These are phyloP conservation scores for Medicago arabica DNA, from an alignment of 306 rosid genomes.

Conservation along the genomic window DNA sequence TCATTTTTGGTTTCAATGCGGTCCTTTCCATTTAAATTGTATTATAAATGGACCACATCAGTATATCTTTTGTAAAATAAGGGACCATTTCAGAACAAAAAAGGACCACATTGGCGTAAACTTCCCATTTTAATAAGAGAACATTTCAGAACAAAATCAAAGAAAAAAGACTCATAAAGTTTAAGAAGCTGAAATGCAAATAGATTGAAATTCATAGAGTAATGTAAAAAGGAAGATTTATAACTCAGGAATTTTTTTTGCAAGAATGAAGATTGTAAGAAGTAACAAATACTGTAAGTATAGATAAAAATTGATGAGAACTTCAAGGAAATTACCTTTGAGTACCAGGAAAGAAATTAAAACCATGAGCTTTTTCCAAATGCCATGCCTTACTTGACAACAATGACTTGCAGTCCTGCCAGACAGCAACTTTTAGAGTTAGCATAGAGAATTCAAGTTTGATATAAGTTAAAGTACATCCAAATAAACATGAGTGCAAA, in stretches of 20 bases:
- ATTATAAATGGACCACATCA: background rate
- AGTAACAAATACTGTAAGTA: conserved; percentile 7
- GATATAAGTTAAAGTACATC: conserved; percentile 30
- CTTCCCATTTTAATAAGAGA: background rate
- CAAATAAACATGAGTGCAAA: conserved; percentile 12
- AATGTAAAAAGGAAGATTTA: background rate
- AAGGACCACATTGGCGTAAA: background rate
- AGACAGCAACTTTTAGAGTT: conserved; percentile 30
- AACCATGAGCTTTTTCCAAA: conserved; percentile 88
- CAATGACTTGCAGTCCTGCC: conserved; percentile 82
- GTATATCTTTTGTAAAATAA: background rate
- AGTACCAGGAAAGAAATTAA: conserved; percentile 87
- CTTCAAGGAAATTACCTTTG: conserved; percentile 59
- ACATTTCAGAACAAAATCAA: background rate
- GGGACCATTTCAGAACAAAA: background rate
- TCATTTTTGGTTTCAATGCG: background rate
- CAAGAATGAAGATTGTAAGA: conserved; percentile 15
- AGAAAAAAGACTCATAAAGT: conserved; percentile 1
- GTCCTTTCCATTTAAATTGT: background rate
- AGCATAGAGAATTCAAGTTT: conserved; percentile 34
- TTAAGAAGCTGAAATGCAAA: conserved; percentile 21
- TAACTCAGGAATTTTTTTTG: background rate
- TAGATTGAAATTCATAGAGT: conserved; percentile 10
- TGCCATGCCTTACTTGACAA: conserved; percentile 76
- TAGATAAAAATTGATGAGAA: background rate